A percentile compares a stretch with the other conserved stretches of the same genome.
Conservation (phyloP, 768 basidiomycete species). For the Hebeloma cylindrosporum region DNA sequence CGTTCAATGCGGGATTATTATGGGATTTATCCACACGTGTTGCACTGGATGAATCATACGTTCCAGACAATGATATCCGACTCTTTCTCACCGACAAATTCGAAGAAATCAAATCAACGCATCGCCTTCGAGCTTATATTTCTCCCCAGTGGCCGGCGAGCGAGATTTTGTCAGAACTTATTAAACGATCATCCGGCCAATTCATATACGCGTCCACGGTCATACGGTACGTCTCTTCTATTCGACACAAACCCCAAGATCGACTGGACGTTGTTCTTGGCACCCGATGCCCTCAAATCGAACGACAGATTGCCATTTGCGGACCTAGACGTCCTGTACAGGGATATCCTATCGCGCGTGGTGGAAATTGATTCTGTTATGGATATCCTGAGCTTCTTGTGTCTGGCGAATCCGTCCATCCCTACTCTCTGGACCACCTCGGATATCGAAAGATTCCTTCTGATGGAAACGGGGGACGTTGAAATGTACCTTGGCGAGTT, state of each 20-base stretch:
- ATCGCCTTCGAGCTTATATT: background rate
- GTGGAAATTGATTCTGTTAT: too few relatives aligned
- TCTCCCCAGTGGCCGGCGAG: constrained; percentile 6
- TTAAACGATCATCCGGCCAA: constrained; percentile 7
- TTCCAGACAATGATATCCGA: constrained; percentile 10
- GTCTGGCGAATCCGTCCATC: too few relatives aligned
- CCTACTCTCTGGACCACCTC: too few relatives aligned
- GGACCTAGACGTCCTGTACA: too few relatives aligned
- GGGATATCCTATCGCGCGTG: too few relatives aligned
- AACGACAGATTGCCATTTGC: background rate
- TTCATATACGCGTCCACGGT: constrained; percentile 13
- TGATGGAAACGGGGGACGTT: too few relatives aligned
- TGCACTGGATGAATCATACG: constrained; percentile 7
- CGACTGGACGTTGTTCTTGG: constrained; percentile 9
- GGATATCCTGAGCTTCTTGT: too few relatives aligned
- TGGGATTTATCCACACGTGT: background rate
- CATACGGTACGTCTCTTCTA: constrained; percentile 4
- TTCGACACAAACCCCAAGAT: constrained; percentile 1
- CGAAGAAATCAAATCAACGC: background rate
- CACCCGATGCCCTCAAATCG: background rate
- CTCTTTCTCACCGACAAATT: constrained; percentile 9
- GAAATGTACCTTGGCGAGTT: too few relatives aligned
- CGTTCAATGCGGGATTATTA: background rate
- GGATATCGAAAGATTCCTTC: too few relatives aligned
- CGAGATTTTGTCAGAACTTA: background rate